These are phyloP conservation scores for Choiromyces venosus DNA, from an alignment of 495 filamentous ascomycete genomes.

Conservation along the genomic window DNA sequence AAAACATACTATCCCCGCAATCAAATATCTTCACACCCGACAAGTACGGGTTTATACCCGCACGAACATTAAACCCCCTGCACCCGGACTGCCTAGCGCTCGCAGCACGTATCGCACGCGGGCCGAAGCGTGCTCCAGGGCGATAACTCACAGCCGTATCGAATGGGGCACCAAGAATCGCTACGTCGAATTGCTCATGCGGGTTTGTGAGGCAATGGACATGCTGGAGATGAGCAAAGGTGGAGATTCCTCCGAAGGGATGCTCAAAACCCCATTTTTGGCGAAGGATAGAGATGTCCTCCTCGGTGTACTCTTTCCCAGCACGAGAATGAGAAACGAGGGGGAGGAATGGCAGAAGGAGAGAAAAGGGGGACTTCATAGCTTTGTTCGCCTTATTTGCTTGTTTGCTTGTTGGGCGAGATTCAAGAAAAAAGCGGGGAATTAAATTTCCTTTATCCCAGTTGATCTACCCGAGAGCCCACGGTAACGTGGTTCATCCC, in stretches of 20 bases:
- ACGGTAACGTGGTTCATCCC: background rate
- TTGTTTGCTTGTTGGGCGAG: background rate
- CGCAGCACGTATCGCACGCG: constrained; percentile 73
- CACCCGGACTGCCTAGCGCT: constrained; percentile 66
- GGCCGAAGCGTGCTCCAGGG: constrained; percentile 78
- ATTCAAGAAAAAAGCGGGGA: background rate
- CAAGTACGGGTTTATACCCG: constrained; percentile 68
- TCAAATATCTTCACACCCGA: constrained; percentile 70
- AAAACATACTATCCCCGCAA: constrained; percentile 59
- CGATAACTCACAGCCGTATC: constrained; percentile 77
- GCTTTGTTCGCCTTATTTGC: background rate
- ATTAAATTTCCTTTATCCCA: background rate
- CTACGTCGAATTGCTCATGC: constrained; percentile 66
- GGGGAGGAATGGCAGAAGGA: background rate
- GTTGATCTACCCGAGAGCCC: background rate
- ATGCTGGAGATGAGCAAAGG: constrained; percentile 72
- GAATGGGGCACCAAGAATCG: constrained; percentile 74
- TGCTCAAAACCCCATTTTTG: constrained; percentile 48
- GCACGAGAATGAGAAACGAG: background rate
- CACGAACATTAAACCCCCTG: constrained; percentile 71
- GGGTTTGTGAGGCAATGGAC: constrained; percentile 68
- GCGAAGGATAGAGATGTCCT: background rate
- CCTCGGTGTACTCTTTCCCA: background rate
- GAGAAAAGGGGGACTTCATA: background rate
- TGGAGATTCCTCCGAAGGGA: constrained; percentile 70